These are phyloP conservation scores for Penstemon newberryi DNA, from an alignment of 257 asterid species.

Conservation along the genomic window DNA sequence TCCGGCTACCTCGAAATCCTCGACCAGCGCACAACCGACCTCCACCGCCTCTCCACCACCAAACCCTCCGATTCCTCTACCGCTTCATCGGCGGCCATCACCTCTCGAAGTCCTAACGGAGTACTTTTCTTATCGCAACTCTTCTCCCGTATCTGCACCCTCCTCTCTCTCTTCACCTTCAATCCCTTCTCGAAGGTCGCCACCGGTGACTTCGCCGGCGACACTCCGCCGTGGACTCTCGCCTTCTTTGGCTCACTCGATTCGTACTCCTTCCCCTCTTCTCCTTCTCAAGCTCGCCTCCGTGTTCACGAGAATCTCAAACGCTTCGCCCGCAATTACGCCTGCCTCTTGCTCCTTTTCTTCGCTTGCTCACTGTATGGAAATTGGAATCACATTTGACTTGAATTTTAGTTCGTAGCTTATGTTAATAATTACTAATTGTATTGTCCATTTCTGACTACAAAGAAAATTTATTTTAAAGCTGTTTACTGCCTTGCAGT, in stretches of 20 bases:
- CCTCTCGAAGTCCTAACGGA: constrained; percentile 37
- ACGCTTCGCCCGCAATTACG: constrained; percentile 84
- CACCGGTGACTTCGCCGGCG: constrained; percentile 63
- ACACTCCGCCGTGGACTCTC: constrained; percentile 76
- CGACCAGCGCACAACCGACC: constrained; percentile 85
- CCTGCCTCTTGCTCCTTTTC: constrained; percentile 61
- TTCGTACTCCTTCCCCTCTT: constrained; percentile 83
- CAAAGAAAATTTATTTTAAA: not conserved
- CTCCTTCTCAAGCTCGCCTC: constrained; percentile 81
- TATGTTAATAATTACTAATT: not conserved
- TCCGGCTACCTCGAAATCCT: constrained; percentile 80
- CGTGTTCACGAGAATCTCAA: constrained; percentile 92
- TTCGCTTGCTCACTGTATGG: constrained; percentile 81
- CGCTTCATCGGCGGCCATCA: constrained; percentile 24
- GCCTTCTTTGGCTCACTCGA: constrained; percentile 63
- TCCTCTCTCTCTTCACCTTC: constrained; percentile 72
- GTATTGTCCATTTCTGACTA: not conserved
- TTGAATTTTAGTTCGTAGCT: not conserved
- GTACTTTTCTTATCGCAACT: constrained; percentile 34
- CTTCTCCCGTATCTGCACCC: constrained; percentile 54
- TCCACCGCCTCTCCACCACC: constrained; percentile 67
- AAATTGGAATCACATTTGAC: not conserved
- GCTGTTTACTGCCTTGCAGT: not conserved
- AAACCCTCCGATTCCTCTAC: constrained; percentile 29
- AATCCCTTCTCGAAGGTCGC: constrained; percentile 83